Evolutionary conservation across 495 filamentous ascomycete genomes (phyloP).

Genomic region (Neurospora sp.): DNA sequence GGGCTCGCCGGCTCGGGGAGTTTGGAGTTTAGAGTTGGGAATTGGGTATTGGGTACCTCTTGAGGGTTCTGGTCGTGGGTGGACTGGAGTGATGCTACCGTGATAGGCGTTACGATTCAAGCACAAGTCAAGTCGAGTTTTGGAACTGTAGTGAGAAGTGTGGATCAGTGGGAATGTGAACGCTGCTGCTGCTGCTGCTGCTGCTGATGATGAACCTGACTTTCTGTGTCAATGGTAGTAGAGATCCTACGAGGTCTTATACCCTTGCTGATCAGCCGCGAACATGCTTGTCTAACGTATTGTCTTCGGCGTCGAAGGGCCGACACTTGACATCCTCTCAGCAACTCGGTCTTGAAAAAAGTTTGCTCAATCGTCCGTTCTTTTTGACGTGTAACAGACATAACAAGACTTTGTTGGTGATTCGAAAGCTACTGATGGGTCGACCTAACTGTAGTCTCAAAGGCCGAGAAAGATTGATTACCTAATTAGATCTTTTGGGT

Average conservation of each 20-base stretch:
- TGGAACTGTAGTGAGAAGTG: too few relatives aligned
- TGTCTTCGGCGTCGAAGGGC: not conserved
- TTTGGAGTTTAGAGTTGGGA: too few relatives aligned
- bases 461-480: not conserved
- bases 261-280: not conserved
- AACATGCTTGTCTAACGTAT: not conserved
- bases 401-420: not conserved
- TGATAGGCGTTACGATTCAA: too few relatives aligned
- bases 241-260: not conserved
- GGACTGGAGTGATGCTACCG: too few relatives aligned
- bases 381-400: not conserved
- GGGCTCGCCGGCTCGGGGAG: too few relatives aligned
- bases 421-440: not conserved
- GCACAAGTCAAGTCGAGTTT: too few relatives aligned
- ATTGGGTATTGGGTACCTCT: too few relatives aligned
- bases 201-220: not conserved
- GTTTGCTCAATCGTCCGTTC: not conserved
- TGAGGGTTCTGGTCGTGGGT: too few relatives aligned
- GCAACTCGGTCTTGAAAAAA: not conserved
- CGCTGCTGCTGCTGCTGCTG: too few relatives aligned
- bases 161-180: too few relatives aligned
- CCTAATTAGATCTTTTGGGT: not conserved
- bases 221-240: not conserved
- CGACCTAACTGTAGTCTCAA: not conserved
- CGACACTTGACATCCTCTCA: not conserved